Evolutionary conservation across 768 basidiomycete genomes (phyloP).

Genomic region (Calvatia gigantea): DNA sequence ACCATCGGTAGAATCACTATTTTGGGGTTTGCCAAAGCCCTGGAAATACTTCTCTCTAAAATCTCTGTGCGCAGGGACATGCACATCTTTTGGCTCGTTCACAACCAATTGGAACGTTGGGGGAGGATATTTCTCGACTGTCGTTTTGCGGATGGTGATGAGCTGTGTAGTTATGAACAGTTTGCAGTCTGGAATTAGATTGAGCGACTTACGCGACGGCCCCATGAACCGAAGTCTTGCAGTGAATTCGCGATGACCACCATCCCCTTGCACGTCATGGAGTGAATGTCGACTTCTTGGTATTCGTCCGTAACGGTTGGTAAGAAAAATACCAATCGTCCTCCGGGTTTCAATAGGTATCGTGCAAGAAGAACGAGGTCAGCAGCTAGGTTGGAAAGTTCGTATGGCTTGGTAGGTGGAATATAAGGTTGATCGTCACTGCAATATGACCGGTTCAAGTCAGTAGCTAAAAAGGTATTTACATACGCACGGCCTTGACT

Average conservation of each 20-base stretch:
- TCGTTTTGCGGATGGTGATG: constrained; percentile 83
- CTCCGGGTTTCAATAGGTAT: constrained; percentile 79
- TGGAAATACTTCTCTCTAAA: constrained; percentile 89
- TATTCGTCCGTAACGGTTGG: constrained; percentile 92
- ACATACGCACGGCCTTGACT: constrained; percentile 41
- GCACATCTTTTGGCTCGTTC: constrained; percentile 19
- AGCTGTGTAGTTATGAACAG: constrained; percentile 45
- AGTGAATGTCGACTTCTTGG: constrained; percentile 78
- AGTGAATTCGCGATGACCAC: constrained; percentile 82
- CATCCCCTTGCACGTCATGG: constrained; percentile 84
- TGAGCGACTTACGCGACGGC: constrained; percentile 64
- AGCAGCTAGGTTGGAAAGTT: constrained; percentile 74
- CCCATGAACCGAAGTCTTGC: constrained; percentile 96
- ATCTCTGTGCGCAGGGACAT: constrained; percentile 81
- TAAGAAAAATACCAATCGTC: constrained; percentile 93
- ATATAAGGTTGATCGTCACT: constrained; percentile 71
- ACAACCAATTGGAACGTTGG: constrained; percentile 49
- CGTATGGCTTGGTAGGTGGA: constrained; percentile 90
- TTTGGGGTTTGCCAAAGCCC: constrained; percentile 51
- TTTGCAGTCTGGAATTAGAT: background rate
- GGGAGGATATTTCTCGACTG: constrained; percentile 38
- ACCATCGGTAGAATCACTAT: background rate
- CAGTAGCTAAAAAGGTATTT: background rate
- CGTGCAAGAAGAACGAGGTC: constrained; percentile 83
- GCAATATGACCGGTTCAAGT: background rate